Evolutionary conservation across 2,329 filamentous ascomycete genomes (phyloP), one percentile per base, ranked within the genome.

Genomic region (Epichloe hybrida): DNA sequence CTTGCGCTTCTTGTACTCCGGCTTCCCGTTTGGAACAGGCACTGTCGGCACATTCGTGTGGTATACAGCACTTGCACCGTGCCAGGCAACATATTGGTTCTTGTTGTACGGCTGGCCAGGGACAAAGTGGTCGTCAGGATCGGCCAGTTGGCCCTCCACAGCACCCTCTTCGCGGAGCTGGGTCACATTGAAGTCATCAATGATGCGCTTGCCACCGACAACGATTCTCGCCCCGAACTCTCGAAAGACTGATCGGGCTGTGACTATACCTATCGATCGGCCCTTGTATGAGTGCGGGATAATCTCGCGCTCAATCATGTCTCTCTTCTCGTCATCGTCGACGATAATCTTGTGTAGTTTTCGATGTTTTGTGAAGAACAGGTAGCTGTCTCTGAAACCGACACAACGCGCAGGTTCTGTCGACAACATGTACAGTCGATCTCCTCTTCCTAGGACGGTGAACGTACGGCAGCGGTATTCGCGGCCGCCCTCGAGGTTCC

Each of bases 231-330:
- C 87, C 52, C 93, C 93, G 59, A 98, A 98, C 66, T 98, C 93
- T 52, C 93, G 81, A 67, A 97, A 98, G 15, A 98, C 93, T 1
- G 93, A 97, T 44, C 93, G 84, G 46, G 93, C 93, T 15, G 93
- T 96, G 45, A 96, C 90, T 31, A 98, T 89, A 65, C 93, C 93
- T 65, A 98, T 98, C 5, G 91, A 88, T 49, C 93, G 87, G 53
- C 93, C 93, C 68, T 97, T 98, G 80, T 98, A 98, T 31, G 89
- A 95, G 72, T 96, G 93, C 1, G 93, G 93, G 56, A 98, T 95
- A 62, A 98, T 85, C 5, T 94, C 86, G 54, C 93, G 83, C 58
- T 94, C 88, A 62, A 98, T 98, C 72, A 98, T 79, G 67, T 97
- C 90, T 54, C 85, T 83, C 73, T 98, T 98, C 69, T 95, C 91